Conservation (phyloP, 495 filamentous ascomycete genomes). For the Rhizodiscina lignyota region DNA sequence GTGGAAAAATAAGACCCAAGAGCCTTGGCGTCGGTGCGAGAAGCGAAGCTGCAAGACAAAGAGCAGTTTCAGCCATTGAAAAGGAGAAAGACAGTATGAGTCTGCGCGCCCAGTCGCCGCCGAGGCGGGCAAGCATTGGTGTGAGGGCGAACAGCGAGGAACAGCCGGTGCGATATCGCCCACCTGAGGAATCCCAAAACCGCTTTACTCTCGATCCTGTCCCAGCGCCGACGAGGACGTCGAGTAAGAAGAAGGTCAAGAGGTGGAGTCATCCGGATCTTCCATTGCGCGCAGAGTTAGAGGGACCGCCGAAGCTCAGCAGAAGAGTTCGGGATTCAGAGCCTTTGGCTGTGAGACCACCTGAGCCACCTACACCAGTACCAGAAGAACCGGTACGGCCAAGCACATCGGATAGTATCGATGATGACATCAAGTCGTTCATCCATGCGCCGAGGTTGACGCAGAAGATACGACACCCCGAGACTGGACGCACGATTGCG, state of each 20-base stretch:
- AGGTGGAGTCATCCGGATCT: constrained; percentile 22
- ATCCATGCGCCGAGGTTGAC: constrained; percentile 67
- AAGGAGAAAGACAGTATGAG: no score
- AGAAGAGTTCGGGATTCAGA: no score
- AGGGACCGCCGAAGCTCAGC: constrained; percentile 1
- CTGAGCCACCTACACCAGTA: no score
- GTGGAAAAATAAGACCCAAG: no score
- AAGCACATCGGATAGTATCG: constrained; percentile 82
- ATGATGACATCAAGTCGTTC: constrained; percentile 75
- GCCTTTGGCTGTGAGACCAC: no score
- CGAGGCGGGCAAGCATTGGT: background rate
- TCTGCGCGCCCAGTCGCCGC: background rate
- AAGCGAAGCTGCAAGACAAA: no score
- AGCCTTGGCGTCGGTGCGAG: no score
- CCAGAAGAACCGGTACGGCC: no score
- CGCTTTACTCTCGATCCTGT: constrained; percentile 1
- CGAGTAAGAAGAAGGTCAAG: constrained; percentile 11
- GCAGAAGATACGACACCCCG: constrained; percentile 71
- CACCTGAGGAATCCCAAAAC: constrained; percentile 10
- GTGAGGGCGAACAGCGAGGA: background rate
- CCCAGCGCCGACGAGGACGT: constrained; percentile 3
- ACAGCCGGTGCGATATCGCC: background rate
- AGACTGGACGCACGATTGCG: constrained; percentile 72
- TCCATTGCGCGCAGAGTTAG: constrained; percentile 14
- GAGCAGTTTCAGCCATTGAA: no score